phyloP scores from a whole-genome alignment of 257 asterid genomes.

The Leptodermis oblonga region DNA sequence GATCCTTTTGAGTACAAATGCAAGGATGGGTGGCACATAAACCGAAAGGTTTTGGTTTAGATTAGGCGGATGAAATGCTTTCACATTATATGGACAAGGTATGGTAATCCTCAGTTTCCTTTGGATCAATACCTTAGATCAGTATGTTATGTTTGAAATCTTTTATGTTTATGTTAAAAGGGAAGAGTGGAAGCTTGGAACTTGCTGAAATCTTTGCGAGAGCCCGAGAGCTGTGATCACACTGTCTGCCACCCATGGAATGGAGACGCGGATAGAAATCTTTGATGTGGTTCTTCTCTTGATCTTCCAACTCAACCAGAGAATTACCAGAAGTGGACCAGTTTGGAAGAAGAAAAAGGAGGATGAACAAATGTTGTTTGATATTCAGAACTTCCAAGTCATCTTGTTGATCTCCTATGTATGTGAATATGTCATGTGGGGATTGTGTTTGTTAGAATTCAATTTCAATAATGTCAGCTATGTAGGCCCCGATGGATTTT shows the following conservation, averaged over 20 bases:
- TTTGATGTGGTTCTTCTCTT: slow-evolving; percentile 72
- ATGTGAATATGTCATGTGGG: background rate
- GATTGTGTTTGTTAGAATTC: background rate
- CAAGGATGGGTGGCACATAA: slow-evolving; percentile 64
- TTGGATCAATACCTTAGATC: background rate
- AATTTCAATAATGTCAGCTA: no score
- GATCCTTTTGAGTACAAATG: slow-evolving; percentile 59
- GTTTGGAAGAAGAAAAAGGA: slow-evolving; percentile 65
- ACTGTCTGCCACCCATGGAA: slow-evolving; percentile 76
- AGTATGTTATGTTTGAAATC: no score
- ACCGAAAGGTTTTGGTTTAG: slow-evolving; percentile 30
- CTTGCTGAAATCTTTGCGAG: slow-evolving; percentile 69
- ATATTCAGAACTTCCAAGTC: slow-evolving; percentile 71
- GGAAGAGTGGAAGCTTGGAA: slow-evolving; percentile 79
- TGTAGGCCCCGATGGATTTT: no score
- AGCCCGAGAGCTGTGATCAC: slow-evolving; percentile 72
- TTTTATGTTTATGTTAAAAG: slow-evolving; percentile 63
- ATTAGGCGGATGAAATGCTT: slow-evolving; percentile 90
- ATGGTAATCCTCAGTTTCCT: background rate
- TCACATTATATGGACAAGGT: slow-evolving; percentile 89
- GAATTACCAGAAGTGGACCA: slow-evolving; percentile 75
- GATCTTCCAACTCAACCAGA: slow-evolving; percentile 78
- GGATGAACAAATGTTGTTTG: slow-evolving; percentile 62
- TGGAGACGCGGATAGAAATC: slow-evolving; percentile 89
- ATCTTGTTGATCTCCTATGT: slow-evolving; percentile 69